Evolutionary conservation across 1,139 yeast genomes (phyloP).

Genomic region (Magnusiomyces tetraspermus): DNA sequence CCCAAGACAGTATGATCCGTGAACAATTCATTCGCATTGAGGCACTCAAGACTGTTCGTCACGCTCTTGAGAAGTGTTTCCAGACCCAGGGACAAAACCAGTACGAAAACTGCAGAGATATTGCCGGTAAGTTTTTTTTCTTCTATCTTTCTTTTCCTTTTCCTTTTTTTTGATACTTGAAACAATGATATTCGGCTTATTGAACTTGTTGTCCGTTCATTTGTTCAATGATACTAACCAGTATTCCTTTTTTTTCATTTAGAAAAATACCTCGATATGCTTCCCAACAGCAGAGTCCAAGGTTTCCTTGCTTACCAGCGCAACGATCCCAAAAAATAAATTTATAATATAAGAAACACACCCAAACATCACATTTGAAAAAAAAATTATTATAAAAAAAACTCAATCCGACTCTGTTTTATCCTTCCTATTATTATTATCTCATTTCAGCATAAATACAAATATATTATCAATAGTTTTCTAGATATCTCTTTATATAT

Average conservation of each 20-base stretch:
- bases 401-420: no score
- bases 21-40: conserved; percentile 73
- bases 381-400: no score
- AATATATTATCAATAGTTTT: no score
- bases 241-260: no score
- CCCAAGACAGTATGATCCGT: conserved; percentile 67
- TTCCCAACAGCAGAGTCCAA: conserved; percentile 55
- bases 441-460: no score
- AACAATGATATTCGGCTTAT: neutral
- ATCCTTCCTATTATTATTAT: no score
- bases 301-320: conserved; percentile 78
- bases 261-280: conserved; percentile 66
- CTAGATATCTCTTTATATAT: no score
- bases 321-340: conserved; percentile 69
- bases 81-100: conserved; percentile 62
- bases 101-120: conserved; percentile 65
- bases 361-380: no score
- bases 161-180: neutral
- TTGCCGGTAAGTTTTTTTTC: conserved; percentile 41
- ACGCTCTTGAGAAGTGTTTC: conserved; percentile 60
- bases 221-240: neutral
- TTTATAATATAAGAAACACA: no score
- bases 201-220: neutral
- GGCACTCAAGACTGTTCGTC: conserved; percentile 59
- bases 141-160: no score